Conservation (phyloP, 257 asterid genomes). For the Nicotiana otophora region DNA sequence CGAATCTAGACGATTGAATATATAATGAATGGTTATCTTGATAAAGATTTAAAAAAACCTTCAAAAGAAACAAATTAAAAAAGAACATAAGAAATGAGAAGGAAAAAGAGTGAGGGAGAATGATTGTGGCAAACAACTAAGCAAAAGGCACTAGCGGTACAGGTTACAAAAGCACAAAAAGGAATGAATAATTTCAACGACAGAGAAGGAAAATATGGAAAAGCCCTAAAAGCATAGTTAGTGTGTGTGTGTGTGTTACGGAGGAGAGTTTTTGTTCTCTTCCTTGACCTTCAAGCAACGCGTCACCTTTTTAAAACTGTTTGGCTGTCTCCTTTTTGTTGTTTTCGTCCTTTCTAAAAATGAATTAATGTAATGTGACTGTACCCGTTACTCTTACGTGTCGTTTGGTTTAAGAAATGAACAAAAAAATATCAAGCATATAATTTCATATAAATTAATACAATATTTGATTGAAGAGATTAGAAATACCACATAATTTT, state of each 20-base stretch:
- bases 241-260: not conserved
- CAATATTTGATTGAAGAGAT: no score
- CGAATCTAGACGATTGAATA: not conserved
- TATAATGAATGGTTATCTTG: not conserved
- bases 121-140: conserved; percentile 1
- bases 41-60: not conserved
- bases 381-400: not conserved
- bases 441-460: not conserved
- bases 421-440: not conserved
- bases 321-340: not conserved
- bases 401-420: not conserved
- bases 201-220: not conserved
- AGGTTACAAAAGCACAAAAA: not conserved
- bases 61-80: not conserved
- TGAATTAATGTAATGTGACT: not conserved
- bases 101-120: not conserved
- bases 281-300: conserved; percentile 26
- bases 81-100: not conserved
- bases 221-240: not conserved
- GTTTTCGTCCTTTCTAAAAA: not conserved
- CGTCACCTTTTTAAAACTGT: conserved; percentile 16
- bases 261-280: not conserved
- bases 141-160: not conserved
- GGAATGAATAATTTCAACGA: not conserved
- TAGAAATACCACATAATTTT: no score